phyloP scores from a whole-genome alignment of 2,329 filamentous ascomycete genomes.

The Coniochaeta sp. region DNA sequence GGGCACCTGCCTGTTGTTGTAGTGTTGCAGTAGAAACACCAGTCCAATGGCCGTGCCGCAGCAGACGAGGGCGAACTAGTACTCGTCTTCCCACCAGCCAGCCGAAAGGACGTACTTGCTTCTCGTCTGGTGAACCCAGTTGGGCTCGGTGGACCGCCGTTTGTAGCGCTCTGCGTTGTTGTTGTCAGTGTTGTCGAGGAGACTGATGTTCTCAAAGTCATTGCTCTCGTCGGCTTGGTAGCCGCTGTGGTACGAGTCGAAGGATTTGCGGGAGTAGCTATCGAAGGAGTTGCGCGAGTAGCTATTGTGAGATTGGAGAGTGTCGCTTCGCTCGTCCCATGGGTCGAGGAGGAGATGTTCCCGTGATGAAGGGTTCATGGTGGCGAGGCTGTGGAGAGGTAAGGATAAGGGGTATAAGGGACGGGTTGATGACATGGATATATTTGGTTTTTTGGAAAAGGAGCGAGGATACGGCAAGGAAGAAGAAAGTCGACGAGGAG shows the following conservation, averaged over 20 bases:
- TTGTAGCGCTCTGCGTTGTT: neutral
- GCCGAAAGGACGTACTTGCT: constrained; percentile 15
- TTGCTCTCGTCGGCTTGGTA: neutral
- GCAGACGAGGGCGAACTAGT: constrained; percentile 23
- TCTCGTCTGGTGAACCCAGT: neutral
- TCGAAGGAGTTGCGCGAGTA: neutral
- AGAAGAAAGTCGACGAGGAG: no score
- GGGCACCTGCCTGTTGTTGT: constrained; percentile 23
- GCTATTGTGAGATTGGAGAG: neutral
- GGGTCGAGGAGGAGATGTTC: neutral
- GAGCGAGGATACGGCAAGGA: no score
- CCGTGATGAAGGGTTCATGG: neutral
- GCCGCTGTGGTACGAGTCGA: neutral
- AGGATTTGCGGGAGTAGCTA: neutral
- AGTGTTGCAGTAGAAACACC: constrained; percentile 20
- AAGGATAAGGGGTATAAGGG: no score
- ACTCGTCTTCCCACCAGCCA: constrained; percentile 29
- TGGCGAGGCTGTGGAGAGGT: neutral
- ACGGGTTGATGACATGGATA: no score
- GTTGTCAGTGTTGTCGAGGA: neutral
- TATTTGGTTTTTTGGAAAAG: no score
- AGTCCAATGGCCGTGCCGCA: constrained; percentile 19
- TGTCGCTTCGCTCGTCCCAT: neutral
- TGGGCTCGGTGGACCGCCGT: neutral
- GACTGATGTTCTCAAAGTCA: neutral